Base-by-base conservation (phyloP, 306 rosid species). In the Dryas octopetala region DNA sequence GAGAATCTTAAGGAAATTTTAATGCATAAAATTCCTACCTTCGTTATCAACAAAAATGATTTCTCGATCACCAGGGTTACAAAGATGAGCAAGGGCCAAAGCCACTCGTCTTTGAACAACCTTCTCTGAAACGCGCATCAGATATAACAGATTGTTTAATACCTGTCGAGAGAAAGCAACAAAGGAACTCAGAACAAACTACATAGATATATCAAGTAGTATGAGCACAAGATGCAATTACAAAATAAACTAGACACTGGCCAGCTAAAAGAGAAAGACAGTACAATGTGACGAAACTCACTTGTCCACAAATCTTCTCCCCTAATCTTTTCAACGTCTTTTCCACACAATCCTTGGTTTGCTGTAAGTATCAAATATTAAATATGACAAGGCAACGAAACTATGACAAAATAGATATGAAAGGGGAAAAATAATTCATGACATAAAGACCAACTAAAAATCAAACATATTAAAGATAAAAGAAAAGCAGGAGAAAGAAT, bases 281-380 rank as follows among this genome's bases (percentile, higher is more conserved):
- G 16, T 45, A 4, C 26, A 45, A 45, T 58, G 68, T 55, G 48
- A 67, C 57, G 58, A 72, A 73, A 77, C 90, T 82, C 73, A 91
- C 97, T 47, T 87, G 85, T 44, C 88, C 89, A 75, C 83, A 89
- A 80, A 91, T 91, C 86, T 91, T 91, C 79, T 85, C 97, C 83
- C 83, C 93, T 82, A 91, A 82, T 85, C 97, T 83, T 83, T 82
- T 89, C 83, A 89, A 84, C 5, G 96, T 88, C 88, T 89, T 91
- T 68, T 91, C 89, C 62, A 89, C 93, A 71, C 96, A 91, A 74
- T 91, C 97, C 82, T 88, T 91, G 9, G 97, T 91, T 50, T 88
- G 93, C 96, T 91, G 81, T 73, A 81, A 67, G 48, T 47, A 83
- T 44, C 72, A 43, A 14, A 59, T 48, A 52, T 13, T 5, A 23